These are phyloP conservation scores for Fimicolochytrium jonesii DNA, from an alignment of 192 early-diverging fungal genomes.

Conservation along the genomic window DNA sequence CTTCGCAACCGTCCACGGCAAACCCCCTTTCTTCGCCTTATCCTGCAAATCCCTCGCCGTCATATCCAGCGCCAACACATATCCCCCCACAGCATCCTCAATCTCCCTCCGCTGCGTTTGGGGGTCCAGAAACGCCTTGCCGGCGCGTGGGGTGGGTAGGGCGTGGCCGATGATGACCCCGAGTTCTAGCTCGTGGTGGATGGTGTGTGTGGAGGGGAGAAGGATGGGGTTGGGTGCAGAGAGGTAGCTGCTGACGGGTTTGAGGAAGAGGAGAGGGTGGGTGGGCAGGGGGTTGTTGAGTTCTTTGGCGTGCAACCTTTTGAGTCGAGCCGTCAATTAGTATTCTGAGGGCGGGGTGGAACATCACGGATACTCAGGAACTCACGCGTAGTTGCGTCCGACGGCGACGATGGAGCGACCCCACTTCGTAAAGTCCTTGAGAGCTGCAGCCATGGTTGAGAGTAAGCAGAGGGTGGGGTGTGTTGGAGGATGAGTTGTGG, in stretches of 20 bases:
- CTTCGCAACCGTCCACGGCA: conserved; percentile 90
- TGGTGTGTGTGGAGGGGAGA: conserved; percentile 14
- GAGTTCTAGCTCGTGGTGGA: conserved; percentile 89
- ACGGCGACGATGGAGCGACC: conserved; percentile 92
- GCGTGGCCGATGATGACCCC: conserved; percentile 83
- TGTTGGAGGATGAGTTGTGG: too few species aligned
- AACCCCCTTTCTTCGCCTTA: conserved; percentile 72
- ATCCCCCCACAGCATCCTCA: conserved; percentile 57
- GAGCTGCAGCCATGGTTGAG: neutral
- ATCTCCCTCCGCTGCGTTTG: conserved; percentile 34
- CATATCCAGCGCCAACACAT: conserved; percentile 86
- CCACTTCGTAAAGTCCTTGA: conserved; percentile 23
- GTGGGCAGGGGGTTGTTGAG: conserved; percentile 87
- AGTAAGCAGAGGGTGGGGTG: too few species aligned
- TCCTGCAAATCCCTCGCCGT: conserved; percentile 89
- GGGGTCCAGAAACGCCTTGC: neutral
- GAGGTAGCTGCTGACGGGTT: conserved; percentile 82
- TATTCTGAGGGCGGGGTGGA: neutral
- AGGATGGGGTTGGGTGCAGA: neutral
- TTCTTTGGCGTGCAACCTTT: conserved; percentile 88
- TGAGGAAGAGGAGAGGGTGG: conserved; percentile 88
- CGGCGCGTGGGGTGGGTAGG: conserved; percentile 56
- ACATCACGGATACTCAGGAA: neutral
- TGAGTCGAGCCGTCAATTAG: neutral
- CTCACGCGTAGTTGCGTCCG: conserved; percentile 81